These are phyloP conservation scores for Venturia oleaginea DNA, from an alignment of 2,329 filamentous ascomycete species.

Conservation along the genomic window DNA sequence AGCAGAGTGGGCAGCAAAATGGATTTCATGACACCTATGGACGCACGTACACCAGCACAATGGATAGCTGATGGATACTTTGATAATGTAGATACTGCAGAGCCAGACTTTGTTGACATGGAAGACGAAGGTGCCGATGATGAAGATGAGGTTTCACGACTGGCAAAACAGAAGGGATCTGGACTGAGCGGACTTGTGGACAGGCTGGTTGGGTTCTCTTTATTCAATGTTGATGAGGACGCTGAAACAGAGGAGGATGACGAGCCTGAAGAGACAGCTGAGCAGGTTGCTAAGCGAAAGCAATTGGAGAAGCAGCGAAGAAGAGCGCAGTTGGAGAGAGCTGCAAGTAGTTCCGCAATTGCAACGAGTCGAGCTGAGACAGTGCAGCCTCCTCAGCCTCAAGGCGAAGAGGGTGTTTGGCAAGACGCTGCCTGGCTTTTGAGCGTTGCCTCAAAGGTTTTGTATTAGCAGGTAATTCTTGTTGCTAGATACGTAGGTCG, in stretches of 20 bases:
- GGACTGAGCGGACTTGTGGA: constrained; percentile 50
- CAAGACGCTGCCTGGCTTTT: constrained; percentile 50
- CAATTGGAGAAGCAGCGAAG: constrained; percentile 19
- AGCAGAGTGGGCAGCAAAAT: constrained; percentile 20
- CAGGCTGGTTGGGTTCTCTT: constrained; percentile 46
- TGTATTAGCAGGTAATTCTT: constrained; percentile 7
- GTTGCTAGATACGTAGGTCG: neutral
- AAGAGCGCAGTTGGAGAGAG: constrained; percentile 21
- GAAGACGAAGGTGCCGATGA: constrained; percentile 30
- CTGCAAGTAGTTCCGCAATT: constrained; percentile 27
- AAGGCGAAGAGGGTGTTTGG: constrained; percentile 41
- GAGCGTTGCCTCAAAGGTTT: constrained; percentile 41
- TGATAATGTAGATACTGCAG: constrained; percentile 20
- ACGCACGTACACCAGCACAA: neutral
- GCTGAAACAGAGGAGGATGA: constrained; percentile 27
- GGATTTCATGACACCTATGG: constrained; percentile 12
- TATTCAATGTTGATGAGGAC: constrained; percentile 47
- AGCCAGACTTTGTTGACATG: constrained; percentile 44
- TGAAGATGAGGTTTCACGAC: constrained; percentile 45
- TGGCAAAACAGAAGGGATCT: constrained; percentile 41
- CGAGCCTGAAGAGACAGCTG: constrained; percentile 22
- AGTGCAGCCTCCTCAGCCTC: constrained; percentile 17
- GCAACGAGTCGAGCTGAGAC: constrained; percentile 25
- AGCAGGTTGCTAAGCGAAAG: constrained; percentile 21
- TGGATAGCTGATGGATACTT: constrained; percentile 21